Conservation (phyloP, 495 filamentous ascomycete genomes). For the Parachaetomium inaequale region DNA sequence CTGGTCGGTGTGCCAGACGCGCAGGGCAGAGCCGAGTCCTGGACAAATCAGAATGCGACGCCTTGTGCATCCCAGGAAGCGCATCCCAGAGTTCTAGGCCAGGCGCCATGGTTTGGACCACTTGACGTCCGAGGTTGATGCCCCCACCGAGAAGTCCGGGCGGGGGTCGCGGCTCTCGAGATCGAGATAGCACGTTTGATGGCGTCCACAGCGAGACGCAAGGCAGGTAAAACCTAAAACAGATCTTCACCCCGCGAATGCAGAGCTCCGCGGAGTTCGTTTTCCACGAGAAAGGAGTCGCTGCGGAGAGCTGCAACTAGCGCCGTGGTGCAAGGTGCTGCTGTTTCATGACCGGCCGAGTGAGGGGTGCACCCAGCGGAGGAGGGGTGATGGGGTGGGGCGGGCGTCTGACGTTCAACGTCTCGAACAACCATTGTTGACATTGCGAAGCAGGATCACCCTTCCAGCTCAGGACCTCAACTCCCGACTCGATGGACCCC, state of each 20-base stretch:
- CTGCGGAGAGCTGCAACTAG: background rate
- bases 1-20: background rate
- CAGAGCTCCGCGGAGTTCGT: constrained; percentile 10
- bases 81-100: constrained; percentile 4
- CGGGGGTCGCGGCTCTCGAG: background rate
- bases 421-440: background rate
- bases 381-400: background rate
- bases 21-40: background rate
- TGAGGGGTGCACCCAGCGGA: background rate
- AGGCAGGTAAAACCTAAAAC: background rate
- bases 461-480: background rate
- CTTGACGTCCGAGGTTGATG: background rate
- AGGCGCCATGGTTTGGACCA: background rate
- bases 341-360: background rate
- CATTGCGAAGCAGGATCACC: background rate
- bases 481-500: background rate
- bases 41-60: background rate
- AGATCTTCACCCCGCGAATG: background rate
- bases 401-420: background rate
- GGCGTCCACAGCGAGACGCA: background rate
- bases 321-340: background rate
- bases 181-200: background rate
- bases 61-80: background rate
- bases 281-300: background rate
- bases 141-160: background rate